Base-by-base conservation (phyloP, 179 eudicot genomes). In the Camellia oleifera region DNA sequence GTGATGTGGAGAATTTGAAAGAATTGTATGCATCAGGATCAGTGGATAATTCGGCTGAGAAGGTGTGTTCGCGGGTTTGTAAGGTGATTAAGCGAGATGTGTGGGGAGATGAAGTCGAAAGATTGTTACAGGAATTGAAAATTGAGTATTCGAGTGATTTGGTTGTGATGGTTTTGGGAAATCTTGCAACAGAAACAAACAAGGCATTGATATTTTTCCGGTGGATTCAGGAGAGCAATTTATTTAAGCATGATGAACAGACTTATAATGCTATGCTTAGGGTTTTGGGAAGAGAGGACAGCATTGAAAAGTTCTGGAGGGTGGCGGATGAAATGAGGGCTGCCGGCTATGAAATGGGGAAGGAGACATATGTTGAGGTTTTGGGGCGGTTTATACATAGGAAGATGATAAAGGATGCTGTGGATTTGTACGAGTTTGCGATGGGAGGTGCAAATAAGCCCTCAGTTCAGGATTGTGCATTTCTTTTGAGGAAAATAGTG, bases 91-190 rank as follows among this genome's bases (percentile, higher is more conserved):
- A 81, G 78, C 58, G 74, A 46, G 82, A 72, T n/a, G 85, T 86
- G 68, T 95, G 98, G 98, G 93, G 90, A 32, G 92, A 91, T 62
- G 89, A 80, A 65, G 92, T 93, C 62, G 97, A 93, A 79, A 92
- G 78, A 79, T 77, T 80, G 50, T 69, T 95, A 72, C 74, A 26
- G 18, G 94, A 76, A 63, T 77, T 89, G 77, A 76, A 76, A 48
- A 81, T 88, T 71, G 12, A 13, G 50, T 92, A 78, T 79, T 81
- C 91, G 1, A 79, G 85, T 65, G 88, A 89, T 69, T 81, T 93
- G 88, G 89, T 95, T 77, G 75, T 60, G 44, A 67, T 65, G 87
- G 96, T 93, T 81, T 79, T 95, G 85, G 90, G 84, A 74, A 88
- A 77, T 72, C 81, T 93, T 64, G 85, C 73, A 42, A 13, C 72